Conservation (phyloP, 805 yeast genomes). For the Candida glaebosa region DNA sequence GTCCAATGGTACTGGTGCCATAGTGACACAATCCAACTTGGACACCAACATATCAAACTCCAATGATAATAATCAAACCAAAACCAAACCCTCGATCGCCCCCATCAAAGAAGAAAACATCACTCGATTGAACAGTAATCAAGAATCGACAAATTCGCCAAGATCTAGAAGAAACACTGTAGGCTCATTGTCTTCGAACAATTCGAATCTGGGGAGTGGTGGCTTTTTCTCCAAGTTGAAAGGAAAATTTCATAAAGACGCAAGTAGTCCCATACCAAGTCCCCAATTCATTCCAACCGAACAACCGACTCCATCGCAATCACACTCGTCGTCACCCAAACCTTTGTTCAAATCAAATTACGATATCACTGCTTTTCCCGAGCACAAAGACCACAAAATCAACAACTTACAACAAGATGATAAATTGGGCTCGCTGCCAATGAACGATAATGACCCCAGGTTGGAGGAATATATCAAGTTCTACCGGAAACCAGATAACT, state of each 20-base stretch:
- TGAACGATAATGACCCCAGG: slow-evolving; percentile 24
- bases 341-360: slow-evolving; percentile 18
- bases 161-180: slow-evolving; percentile 15
- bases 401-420: not conserved
- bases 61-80: slow-evolving; percentile 25
- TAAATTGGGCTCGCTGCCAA: slow-evolving; percentile 1
- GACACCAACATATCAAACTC: slow-evolving; percentile 28
- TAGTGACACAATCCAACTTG: not conserved
- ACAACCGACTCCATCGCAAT: slow-evolving; percentile 1
- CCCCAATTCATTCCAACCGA: not conserved
- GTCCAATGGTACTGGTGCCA: not conserved
- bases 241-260: slow-evolving; percentile 24
- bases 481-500: slow-evolving; percentile 22
- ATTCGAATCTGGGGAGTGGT: slow-evolving; percentile 13
- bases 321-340: slow-evolving; percentile 5
- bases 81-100: slow-evolving; percentile 33
- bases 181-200: slow-evolving; percentile 14
- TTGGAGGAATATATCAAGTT: slow-evolving; percentile 35
- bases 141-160: not conserved
- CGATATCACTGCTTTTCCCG: slow-evolving; percentile 3
- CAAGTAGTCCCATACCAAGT: slow-evolving; percentile 5
- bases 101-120: slow-evolving; percentile 17
- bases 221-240: slow-evolving; percentile 37
- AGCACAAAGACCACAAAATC: too few relatives aligned
- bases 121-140: not conserved